Percentiles rank a stretch among this genome's conserved stretches.
These are phyloP conservation scores for Strigomonas culicis DNA, from an alignment of 208 protist genomes.

Conservation along the genomic window DNA sequence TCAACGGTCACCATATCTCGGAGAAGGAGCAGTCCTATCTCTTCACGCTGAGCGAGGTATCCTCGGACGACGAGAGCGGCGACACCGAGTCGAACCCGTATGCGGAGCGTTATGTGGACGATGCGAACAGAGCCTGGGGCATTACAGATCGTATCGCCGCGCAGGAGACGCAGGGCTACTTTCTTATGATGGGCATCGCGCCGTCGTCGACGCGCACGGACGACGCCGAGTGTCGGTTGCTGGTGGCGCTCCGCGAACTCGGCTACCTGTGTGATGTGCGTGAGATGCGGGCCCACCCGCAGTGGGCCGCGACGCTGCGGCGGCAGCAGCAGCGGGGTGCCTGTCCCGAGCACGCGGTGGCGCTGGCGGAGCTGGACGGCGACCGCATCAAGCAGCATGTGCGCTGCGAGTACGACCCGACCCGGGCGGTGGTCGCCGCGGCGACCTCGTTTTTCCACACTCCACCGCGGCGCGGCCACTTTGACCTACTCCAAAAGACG, in stretches of 20 bases:
- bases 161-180: slow-evolving; percentile 25
- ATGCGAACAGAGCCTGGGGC: no score
- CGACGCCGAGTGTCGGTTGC: slow-evolving; percentile 60
- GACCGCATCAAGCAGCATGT: slow-evolving; percentile 3
- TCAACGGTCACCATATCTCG: slow-evolving; percentile 1
- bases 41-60: not conserved
- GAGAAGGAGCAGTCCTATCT: not conserved
- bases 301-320: not conserved
- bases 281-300: slow-evolving; percentile 1
- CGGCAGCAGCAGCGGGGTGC: slow-evolving; percentile 9
- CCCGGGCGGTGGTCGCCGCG: no score
- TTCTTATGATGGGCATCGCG: slow-evolving; percentile 54
- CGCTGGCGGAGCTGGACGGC: slow-evolving; percentile 20
- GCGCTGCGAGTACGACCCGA: no score
- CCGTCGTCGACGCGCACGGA: slow-evolving; percentile 27
- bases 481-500: slow-evolving; percentile 23
- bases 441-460: slow-evolving; percentile 3
- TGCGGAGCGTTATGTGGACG: no score
- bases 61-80: not conserved
- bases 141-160: slow-evolving; percentile 19
- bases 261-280: slow-evolving; percentile 72
- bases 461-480: slow-evolving; percentile 17
- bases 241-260: slow-evolving; percentile 54
- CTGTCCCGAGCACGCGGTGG: slow-evolving; percentile 42
- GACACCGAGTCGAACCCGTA: slow-evolving; percentile 10